Evolutionary conservation across 1,284 basidiomycete genomes (phyloP).

Genomic region (Tylopilus sp.): DNA sequence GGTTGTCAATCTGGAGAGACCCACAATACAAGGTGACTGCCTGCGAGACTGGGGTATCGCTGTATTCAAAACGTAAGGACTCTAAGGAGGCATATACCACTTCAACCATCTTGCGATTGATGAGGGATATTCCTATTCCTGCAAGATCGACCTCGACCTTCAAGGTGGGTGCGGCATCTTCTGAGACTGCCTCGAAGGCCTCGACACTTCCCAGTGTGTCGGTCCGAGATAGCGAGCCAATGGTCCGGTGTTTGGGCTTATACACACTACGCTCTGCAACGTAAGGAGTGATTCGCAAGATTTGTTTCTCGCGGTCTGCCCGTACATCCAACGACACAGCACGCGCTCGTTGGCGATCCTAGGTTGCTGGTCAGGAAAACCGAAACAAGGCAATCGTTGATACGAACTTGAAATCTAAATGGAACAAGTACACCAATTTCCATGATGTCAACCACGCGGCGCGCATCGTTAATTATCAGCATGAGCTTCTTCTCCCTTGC

Average conservation of each 20-base stretch:
- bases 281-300: slow-evolving; percentile 86
- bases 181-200: slow-evolving; percentile 85
- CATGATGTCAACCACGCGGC: slow-evolving; percentile 86
- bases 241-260: slow-evolving; percentile 66
- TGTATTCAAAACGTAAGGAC: slow-evolving; percentile 82
- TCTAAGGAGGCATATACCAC: slow-evolving; percentile 86
- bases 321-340: slow-evolving; percentile 89
- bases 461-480: slow-evolving; percentile 60
- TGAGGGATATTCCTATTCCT: slow-evolving; percentile 89
- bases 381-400: slow-evolving; percentile 9
- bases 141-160: slow-evolving; percentile 76
- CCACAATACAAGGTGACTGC: slow-evolving; percentile 82
- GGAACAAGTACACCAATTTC: slow-evolving; percentile 94
- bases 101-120: slow-evolving; percentile 86
- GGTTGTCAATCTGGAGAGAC: slow-evolving; percentile 94
- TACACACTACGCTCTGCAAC: slow-evolving; percentile 84
- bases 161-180: slow-evolving; percentile 66
- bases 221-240: slow-evolving; percentile 48
- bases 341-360: slow-evolving; percentile 52
- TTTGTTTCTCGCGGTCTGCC: slow-evolving; percentile 84
- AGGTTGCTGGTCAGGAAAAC: slow-evolving; percentile 6
- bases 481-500: slow-evolving; percentile 78
- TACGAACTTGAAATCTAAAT: slow-evolving; percentile 73
- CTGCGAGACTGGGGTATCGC: slow-evolving; percentile 77
- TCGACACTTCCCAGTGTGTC: slow-evolving; percentile 72